Conservation (phyloP, 331 rosid species). For the Malus hybrid region DNA sequence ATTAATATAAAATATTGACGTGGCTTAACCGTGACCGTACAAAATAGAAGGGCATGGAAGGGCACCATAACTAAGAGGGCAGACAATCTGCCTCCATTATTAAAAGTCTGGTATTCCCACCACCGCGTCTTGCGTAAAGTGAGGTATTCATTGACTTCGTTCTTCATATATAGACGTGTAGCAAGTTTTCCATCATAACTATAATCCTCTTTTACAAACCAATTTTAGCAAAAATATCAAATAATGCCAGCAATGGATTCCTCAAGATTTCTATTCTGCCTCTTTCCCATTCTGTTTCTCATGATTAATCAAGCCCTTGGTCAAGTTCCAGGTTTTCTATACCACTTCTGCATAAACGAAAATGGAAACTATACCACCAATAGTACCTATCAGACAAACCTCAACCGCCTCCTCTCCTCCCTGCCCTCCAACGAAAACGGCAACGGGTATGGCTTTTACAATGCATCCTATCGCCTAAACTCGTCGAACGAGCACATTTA, state of each 20-base stretch:
- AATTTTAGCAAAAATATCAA: too few species aligned
- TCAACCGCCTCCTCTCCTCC: conserved; percentile 25
- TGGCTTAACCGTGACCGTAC: too few species aligned
- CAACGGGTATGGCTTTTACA: conserved; percentile 28
- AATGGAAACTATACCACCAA: conserved; percentile 21
- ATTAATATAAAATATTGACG: too few species aligned
- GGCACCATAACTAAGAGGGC: too few species aligned
- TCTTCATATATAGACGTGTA: too few species aligned
- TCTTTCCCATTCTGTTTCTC: not conserved
- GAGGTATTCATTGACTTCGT: too few species aligned
- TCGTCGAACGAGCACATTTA: conserved; percentile 9
- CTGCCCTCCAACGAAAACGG: conserved; percentile 19
- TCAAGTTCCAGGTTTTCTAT: conserved; percentile 1
- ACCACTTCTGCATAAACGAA: not conserved
- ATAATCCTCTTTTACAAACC: too few species aligned
- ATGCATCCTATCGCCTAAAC: conserved; percentile 22
- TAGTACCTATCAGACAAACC: conserved; percentile 32
- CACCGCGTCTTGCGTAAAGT: too few species aligned
- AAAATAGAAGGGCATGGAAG: too few species aligned
- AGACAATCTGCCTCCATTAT: too few species aligned
- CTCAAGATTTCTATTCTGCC: not conserved
- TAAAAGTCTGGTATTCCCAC: too few species aligned
- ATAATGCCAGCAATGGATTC: not conserved
- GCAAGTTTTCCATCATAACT: too few species aligned
- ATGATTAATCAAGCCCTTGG: not conserved